Base-by-base conservation (phyloP, 305 asterid genomes). In the Fraxinus albicans region DNA sequence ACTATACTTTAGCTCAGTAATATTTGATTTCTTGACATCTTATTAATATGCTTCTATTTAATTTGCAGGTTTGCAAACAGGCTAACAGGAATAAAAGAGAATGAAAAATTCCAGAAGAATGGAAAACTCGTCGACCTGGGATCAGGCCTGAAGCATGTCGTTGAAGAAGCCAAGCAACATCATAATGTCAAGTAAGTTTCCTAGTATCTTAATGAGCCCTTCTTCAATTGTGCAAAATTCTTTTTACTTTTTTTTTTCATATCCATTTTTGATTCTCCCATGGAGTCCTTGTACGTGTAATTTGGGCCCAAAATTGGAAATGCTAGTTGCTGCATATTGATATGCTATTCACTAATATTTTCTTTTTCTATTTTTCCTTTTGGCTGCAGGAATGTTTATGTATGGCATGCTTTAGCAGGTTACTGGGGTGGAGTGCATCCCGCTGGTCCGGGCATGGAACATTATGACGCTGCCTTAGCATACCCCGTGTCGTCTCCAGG, bases 371-470 rank as follows among this genome's bases (percentile, higher is more conserved):
- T 65, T 65, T 67, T 27, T 67, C 35, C 8, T 23, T 3, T 10
- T 25, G 74, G 81, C 44, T 82, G 65, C 85, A 89, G 92, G 84
- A 82, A 81, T 35, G 93, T 92, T 12, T 94, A 94, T 38, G 94
- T 90, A 9, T 94, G 97, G 98, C 98, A 94, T 74, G 97, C 98
- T 63, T 85, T 94, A 82, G 89, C 93, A 15, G 98, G 98, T 60
- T 94, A 92, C 67, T 94, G 98, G 98, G 98, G 98, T 76, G 98
- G 98, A 58, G 89, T 94, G 77, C 91, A 89, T 75, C 94, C 95
- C 2, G 82, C 94, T 7, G 92, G 94, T 4, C 85, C 90, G 35
- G 92, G 93, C 58, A 77, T 94, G 90, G 93, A 90, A 86, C 94
- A 92, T 81, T 94, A 92, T 81, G 91, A 92, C 67, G 78, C 94